Percentiles rank a stretch among this genome's conserved stretches.
Evolutionary conservation across 2,329 filamentous ascomycete species (phyloP).

Genomic region (Trichophyton verrucosum): DNA sequence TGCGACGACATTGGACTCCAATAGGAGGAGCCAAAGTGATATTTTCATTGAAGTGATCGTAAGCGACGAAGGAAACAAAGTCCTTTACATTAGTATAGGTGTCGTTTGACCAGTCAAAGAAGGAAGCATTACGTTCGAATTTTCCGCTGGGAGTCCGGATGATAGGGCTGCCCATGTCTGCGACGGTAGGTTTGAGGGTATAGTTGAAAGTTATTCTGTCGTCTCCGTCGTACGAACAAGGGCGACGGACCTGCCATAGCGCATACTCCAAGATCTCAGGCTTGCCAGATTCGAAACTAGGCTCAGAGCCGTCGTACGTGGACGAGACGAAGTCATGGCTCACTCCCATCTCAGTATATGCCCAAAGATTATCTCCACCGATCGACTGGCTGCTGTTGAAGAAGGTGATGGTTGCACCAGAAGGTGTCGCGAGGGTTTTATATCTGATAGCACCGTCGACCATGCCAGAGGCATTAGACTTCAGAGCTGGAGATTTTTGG

Average conservation of each 20-base stretch:
- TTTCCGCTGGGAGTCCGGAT: neutral
- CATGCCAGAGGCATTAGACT: neutral
- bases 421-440: neutral
- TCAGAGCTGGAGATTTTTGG: neutral
- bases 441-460: neutral
- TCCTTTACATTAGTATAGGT: neutral
- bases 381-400: neutral
- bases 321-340: neutral
- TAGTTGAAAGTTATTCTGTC: slow-evolving; percentile 1
- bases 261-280: neutral
- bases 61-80: neutral
- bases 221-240: neutral
- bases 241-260: neutral
- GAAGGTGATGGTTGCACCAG: neutral
- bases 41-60: neutral
- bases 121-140: slow-evolving; percentile 4
- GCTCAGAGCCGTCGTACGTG: neutral
- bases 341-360: neutral
- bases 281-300: neutral
- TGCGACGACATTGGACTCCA: slow-evolving; percentile 3
- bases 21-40: neutral
- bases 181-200: neutral
- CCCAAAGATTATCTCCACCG: neutral
- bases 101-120: neutral
- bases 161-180: neutral